These are phyloP conservation scores for Candida peoriensis DNA, from an alignment of 805 yeast species.

Conservation along the genomic window DNA sequence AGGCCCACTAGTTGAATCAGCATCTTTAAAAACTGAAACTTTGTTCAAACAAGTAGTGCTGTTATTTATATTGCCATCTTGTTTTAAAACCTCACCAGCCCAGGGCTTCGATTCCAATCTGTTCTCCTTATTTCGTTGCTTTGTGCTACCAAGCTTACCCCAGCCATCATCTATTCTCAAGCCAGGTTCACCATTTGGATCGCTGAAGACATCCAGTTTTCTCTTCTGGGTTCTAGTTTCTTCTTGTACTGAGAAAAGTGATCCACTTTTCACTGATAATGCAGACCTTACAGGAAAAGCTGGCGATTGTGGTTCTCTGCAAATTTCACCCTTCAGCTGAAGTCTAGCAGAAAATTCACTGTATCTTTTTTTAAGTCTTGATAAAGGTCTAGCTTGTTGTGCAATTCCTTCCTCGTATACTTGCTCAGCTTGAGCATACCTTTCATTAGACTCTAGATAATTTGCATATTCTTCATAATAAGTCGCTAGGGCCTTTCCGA, in stretches of 20 bases:
- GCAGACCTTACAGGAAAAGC: conserved; percentile 29
- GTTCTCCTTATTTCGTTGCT: conserved; percentile 61
- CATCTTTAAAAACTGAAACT: conserved; percentile 36
- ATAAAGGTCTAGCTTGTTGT: conserved; percentile 59
- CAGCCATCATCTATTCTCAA: conserved; percentile 31
- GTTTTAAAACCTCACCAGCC: conserved; percentile 57
- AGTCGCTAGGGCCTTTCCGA: conserved; percentile 61
- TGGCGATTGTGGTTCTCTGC: conserved; percentile 31
- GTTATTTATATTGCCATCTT: conserved; percentile 22
- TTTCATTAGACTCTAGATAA: conserved; percentile 46
- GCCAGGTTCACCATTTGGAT: conserved; percentile 11
- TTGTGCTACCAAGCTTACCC: conserved; percentile 45
- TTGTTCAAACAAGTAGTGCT: conserved; percentile 22
- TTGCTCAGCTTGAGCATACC: conserved; percentile 48
- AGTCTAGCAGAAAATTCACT: conserved; percentile 39
- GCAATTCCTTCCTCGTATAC: conserved; percentile 57
- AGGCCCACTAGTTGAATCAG: conserved; percentile 28
- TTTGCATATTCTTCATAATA: conserved; percentile 79
- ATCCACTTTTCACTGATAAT: conserved; percentile 35
- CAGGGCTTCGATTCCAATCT: conserved; percentile 47
- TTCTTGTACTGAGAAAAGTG: conserved; percentile 12
- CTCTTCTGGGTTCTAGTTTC: conserved; percentile 11
- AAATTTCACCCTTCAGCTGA: conserved; percentile 20
- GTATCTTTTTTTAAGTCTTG: conserved; percentile 38
- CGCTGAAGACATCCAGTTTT: conserved; percentile 19